A percentile compares a stretch with the other conserved stretches of the same genome.
Conservation (phyloP, 1,284 basidiomycete genomes). For the Clitocybe nebularis region DNA sequence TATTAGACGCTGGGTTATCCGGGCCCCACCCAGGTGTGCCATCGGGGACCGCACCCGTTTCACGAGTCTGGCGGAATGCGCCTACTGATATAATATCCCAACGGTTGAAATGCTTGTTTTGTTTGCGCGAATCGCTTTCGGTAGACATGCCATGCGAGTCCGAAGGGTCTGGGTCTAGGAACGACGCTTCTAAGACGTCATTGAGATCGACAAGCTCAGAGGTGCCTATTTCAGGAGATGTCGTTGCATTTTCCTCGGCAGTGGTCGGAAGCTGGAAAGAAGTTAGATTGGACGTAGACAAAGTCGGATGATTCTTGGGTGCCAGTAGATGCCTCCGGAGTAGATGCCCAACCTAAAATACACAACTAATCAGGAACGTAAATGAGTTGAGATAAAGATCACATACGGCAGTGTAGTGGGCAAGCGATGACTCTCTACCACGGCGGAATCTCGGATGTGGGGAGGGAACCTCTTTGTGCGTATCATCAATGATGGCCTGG, state of each 20-base stretch:
- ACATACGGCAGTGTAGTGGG: slow-evolving; percentile 32
- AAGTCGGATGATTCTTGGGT: slow-evolving; percentile 20
- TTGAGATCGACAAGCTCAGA: slow-evolving; percentile 67
- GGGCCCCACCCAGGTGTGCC: slow-evolving; percentile 32
- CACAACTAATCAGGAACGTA: slow-evolving; percentile 11
- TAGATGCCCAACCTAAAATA: slow-evolving; percentile 29
- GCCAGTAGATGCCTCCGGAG: slow-evolving; percentile 27
- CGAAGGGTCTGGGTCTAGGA: slow-evolving; percentile 54
- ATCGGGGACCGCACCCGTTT: slow-evolving; percentile 34
- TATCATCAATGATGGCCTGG: slow-evolving; percentile 58
- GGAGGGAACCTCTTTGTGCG: slow-evolving; percentile 51
- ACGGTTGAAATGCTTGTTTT: slow-evolving; percentile 44
- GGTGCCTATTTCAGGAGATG: slow-evolving; percentile 31
- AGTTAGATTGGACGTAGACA: slow-evolving; percentile 23
- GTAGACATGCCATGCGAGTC: slow-evolving; percentile 24
- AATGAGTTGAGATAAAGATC: slow-evolving; percentile 10
- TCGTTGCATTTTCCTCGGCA: slow-evolving; percentile 20
- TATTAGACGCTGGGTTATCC: slow-evolving; percentile 25
- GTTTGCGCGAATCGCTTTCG: slow-evolving; percentile 24
- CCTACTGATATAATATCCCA: slow-evolving; percentile 76
- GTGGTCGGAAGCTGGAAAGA: slow-evolving; percentile 25
- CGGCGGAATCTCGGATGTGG: slow-evolving; percentile 55
- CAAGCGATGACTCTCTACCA: slow-evolving; percentile 29
- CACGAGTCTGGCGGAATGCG: slow-evolving; percentile 67
- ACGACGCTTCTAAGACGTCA: slow-evolving; percentile 74